Evolutionary conservation across 2,329 filamentous ascomycete genomes (phyloP).

Genomic region (Trichophaea hybrida): DNA sequence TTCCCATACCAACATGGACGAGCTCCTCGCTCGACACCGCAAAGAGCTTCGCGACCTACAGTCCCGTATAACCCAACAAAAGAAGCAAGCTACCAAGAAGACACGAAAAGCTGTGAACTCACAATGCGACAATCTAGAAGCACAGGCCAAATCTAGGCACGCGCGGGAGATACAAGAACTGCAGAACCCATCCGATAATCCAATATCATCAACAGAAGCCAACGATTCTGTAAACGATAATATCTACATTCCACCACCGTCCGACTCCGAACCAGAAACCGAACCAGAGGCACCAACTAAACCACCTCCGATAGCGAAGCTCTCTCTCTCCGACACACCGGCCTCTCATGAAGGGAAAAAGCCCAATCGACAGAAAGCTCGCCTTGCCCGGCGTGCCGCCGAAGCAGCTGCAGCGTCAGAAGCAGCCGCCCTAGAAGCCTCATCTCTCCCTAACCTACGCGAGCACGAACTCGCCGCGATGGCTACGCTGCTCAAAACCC

Average conservation of each 20-base stretch:
- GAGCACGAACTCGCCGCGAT: slow-evolving; percentile 57
- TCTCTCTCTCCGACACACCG: slow-evolving; percentile 6
- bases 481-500: slow-evolving; percentile 47
- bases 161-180: slow-evolving; percentile 43
- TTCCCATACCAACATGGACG: slow-evolving; percentile 45
- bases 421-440: slow-evolving; percentile 61
- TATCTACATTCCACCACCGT: neutral
- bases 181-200: slow-evolving; percentile 19
- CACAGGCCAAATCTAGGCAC: slow-evolving; percentile 51
- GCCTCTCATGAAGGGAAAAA: slow-evolving; percentile 42
- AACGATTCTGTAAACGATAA: neutral
- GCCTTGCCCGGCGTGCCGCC: slow-evolving; percentile 74
- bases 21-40: slow-evolving; percentile 63
- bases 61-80: slow-evolving; percentile 77
- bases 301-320: slow-evolving; percentile 12
- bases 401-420: slow-evolving; percentile 58
- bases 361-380: slow-evolving; percentile 79
- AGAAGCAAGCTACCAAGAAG: slow-evolving; percentile 89
- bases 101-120: slow-evolving; percentile 60
- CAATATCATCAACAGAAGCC: slow-evolving; percentile 3
- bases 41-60: slow-evolving; percentile 83
- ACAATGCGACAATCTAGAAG: slow-evolving; percentile 59
- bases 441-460: slow-evolving; percentile 57
- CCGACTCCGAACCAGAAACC: neutral
- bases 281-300: slow-evolving; percentile 14